phyloP scores from a whole-genome alignment of 139 green algal species.

The Closterium sp. region DNA sequence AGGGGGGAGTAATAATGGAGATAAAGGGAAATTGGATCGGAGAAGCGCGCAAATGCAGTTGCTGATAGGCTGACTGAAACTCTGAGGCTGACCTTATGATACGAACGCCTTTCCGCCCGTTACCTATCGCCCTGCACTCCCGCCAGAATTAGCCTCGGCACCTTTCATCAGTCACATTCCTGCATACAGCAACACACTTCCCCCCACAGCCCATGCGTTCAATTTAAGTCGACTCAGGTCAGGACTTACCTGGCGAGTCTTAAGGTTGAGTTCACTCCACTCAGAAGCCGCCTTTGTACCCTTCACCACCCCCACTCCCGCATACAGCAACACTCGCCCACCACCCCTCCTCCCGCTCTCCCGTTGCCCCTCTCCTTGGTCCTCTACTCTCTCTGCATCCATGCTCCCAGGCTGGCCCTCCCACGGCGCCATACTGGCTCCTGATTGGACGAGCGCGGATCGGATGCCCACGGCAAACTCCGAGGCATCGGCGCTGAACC shows the following conservation, averaged over 20 bases:
- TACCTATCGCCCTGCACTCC: no score
- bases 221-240: no score
- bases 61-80: no score
- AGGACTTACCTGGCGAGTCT: constrained; percentile 55
- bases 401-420: background rate
- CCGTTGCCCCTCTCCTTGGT: constrained; percentile 14
- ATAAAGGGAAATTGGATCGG: no score
- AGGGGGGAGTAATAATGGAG: background rate
- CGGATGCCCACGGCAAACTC: constrained; percentile 98
- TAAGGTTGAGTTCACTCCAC: constrained; percentile 95
- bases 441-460: constrained; percentile 75
- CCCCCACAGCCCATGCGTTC: no score
- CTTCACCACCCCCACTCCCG: constrained; percentile 92
- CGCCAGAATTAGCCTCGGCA: no score
- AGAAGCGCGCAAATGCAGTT: no score
- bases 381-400: background rate
- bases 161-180: no score
- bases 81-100: no score
- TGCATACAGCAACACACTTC: no score
- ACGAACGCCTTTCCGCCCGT: no score
- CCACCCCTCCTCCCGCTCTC: background rate
- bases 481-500: constrained; percentile 71
- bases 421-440: background rate
- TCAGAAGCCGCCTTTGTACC: constrained; percentile 74
- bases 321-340: constrained; percentile 72